phyloP scores from a whole-genome alignment of 2,329 filamentous ascomycete species.

The Onygenales sp. region DNA sequence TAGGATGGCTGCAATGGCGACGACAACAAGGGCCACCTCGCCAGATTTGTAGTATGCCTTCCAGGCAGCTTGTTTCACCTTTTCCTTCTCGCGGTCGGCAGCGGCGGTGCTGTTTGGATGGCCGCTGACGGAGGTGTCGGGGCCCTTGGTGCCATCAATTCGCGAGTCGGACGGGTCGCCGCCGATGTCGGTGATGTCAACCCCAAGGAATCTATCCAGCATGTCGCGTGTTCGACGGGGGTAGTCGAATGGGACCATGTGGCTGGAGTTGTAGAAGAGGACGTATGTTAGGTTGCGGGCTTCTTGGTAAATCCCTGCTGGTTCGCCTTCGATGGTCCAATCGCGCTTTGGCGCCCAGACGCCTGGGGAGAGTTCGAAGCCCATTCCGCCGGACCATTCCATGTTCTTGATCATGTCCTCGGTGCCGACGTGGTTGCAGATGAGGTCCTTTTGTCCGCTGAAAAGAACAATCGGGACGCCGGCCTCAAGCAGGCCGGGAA shows the following conservation, averaged over 20 bases:
- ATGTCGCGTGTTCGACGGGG: conserved; percentile 83
- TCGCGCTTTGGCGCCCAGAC: conserved; percentile 85
- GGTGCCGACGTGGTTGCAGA: conserved; percentile 94
- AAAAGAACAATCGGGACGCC: conserved; percentile 72
- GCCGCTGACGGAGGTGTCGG: conserved; percentile 66
- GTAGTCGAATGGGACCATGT: conserved; percentile 97
- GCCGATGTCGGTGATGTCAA: conserved; percentile 84
- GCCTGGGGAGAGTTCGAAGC: conserved; percentile 79
- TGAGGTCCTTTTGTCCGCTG: conserved; percentile 86
- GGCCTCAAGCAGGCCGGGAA: conserved; percentile 69
- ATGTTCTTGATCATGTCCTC: conserved; percentile 84
- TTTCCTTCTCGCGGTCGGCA: conserved; percentile 59
- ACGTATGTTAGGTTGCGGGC: conserved; percentile 94
- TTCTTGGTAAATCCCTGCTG: conserved; percentile 86
- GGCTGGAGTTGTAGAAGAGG: conserved; percentile 86
- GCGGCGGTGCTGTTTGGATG: conserved; percentile 59
- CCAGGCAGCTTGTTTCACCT: conserved; percentile 78
- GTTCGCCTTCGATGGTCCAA: conserved; percentile 86
- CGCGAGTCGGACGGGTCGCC: conserved; percentile 67
- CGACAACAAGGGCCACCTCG: conserved; percentile 73
- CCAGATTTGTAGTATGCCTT: conserved; percentile 80
- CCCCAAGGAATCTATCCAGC: conserved; percentile 91
- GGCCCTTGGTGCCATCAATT: conserved; percentile 77
- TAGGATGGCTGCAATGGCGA: conserved; percentile 59
- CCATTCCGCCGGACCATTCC: conserved; percentile 83